Percentiles rank a stretch among this genome's conserved stretches.
Conservation (phyloP, 2,329 filamentous ascomycete genomes). For the Fusarium armeniacum region DNA sequence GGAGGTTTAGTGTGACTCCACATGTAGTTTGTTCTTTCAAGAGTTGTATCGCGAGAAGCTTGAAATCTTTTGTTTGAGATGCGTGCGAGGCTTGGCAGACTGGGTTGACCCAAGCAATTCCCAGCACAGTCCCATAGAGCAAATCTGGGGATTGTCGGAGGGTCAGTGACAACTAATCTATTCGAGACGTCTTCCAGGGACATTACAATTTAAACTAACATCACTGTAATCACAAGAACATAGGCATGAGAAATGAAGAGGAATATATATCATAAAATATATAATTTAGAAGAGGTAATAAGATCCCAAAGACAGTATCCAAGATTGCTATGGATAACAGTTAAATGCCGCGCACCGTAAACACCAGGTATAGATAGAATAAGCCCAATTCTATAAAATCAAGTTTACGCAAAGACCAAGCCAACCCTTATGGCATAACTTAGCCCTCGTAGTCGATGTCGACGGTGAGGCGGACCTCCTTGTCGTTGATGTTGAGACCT, state of each 20-base stretch:
- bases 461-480: constrained; percentile 50
- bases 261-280: constrained; percentile 49
- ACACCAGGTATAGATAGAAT: constrained; percentile 47
- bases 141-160: neutral
- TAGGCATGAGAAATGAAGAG: constrained; percentile 37
- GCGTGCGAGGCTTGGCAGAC: constrained; percentile 12
- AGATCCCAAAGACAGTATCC: constrained; percentile 44
- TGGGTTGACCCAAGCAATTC: neutral
- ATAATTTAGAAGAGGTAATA: constrained; percentile 37
- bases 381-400: constrained; percentile 43
- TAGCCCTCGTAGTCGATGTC: constrained; percentile 51
- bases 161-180: neutral
- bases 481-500: constrained; percentile 57
- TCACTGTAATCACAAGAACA: neutral
- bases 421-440: neutral
- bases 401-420: constrained; percentile 19
- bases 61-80: neutral
- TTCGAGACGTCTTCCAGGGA: neutral
- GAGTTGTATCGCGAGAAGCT: neutral
- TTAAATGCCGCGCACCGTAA: constrained; percentile 42
- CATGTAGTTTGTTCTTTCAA: neutral
- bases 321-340: constrained; percentile 32
- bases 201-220: fast-evolving
- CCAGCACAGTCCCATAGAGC: no score
- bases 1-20: neutral